Percentiles rank a stretch among this genome's conserved stretches.
Evolutionary conservation across 352 stramenopile species (phyloP).

Genomic region (Phytopythium aichiense): DNA sequence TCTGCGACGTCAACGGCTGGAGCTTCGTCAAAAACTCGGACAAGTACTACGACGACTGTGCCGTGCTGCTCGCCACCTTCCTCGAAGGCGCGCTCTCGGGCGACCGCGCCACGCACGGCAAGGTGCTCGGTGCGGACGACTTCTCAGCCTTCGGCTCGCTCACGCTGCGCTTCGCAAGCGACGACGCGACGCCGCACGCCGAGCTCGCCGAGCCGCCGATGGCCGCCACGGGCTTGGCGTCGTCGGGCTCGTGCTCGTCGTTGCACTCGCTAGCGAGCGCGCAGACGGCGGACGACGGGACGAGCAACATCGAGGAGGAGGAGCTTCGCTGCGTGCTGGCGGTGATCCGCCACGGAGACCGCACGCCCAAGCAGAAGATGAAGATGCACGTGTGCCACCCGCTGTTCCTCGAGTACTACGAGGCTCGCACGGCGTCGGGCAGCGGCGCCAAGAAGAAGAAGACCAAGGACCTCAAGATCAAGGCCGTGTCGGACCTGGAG

Average conservation of each 20-base stretch:
- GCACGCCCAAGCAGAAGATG: slow-evolving; percentile 99
- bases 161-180: slow-evolving; percentile 54
- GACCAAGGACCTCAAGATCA: slow-evolving; percentile 86
- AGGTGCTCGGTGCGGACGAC: slow-evolving; percentile 50
- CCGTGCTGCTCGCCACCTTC: slow-evolving; percentile 89
- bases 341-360: slow-evolving; percentile 98
- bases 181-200: slow-evolving; percentile 30
- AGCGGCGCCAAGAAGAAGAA: slow-evolving; percentile 31
- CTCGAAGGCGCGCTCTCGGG: slow-evolving; percentile 55
- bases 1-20: slow-evolving; percentile 99
- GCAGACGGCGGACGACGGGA: slow-evolving; percentile 15
- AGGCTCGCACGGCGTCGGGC: slow-evolving; percentile 37
- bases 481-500: slow-evolving; percentile 76
- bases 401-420: slow-evolving; percentile 86
- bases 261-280: slow-evolving; percentile 10
- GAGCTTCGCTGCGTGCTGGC: slow-evolving; percentile 98
- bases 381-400: slow-evolving; percentile 94
- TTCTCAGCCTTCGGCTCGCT: slow-evolving; percentile 51
- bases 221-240: slow-evolving; percentile 10
- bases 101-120: slow-evolving; percentile 16
- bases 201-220: slow-evolving; percentile 61
- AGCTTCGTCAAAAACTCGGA: slow-evolving; percentile 99
- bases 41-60: slow-evolving; percentile 99
- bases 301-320: slow-evolving; percentile 76
- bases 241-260: slow-evolving; percentile 7